Base-by-base conservation (phyloP, 441 rosid genomes). In the Isatis lusitanica region DNA sequence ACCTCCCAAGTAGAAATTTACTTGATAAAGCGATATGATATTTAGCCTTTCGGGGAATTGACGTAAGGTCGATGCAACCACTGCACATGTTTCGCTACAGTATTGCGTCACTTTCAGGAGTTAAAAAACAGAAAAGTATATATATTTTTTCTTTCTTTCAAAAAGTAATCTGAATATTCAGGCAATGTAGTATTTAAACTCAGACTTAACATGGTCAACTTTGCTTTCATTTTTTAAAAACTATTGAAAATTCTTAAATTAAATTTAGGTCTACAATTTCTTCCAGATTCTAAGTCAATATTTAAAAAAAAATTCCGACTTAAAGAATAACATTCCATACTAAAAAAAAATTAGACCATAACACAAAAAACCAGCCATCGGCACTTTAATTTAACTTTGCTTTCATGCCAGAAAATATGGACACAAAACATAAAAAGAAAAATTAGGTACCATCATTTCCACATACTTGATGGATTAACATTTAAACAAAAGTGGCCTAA, bases 51-150 rank as follows among this genome's bases (percentile, higher is more conserved):
- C 33, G 15, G 13, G 59, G 51, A 16, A 48, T 16, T 61, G 60
- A 70, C 42, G 52, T 70, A 38, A 61, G 40, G 51, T 70, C 26
- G 61, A 61, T 50, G 68, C 75, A 71, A 70, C 75, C 18, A 39
- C 48, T 21, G 15, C 68, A 50, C 61, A 39, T 71, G 61, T 12
- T 50, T 60, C 51, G 35, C 51, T 47, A 57, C 60, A 57, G 50
- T 65, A 66, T 16, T 38, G 59, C 51, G 77, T 66, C 77, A 66
- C 60, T 65, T 57, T 73, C 66, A 26, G 28, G 7, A 73, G 48
- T 30, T 42, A 38, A 52, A 9, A 7, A 47, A 46, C 30, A 47
- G 28, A 11, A 64, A 64, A 71, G 28, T 30, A 39, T 15, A 18
- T 10, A 4, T 31, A 31, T 31, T 1, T 26, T 26, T 26, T 3